Conservation (phyloP, 306 rosid species). For the Heteromeles arbutifolia region DNA sequence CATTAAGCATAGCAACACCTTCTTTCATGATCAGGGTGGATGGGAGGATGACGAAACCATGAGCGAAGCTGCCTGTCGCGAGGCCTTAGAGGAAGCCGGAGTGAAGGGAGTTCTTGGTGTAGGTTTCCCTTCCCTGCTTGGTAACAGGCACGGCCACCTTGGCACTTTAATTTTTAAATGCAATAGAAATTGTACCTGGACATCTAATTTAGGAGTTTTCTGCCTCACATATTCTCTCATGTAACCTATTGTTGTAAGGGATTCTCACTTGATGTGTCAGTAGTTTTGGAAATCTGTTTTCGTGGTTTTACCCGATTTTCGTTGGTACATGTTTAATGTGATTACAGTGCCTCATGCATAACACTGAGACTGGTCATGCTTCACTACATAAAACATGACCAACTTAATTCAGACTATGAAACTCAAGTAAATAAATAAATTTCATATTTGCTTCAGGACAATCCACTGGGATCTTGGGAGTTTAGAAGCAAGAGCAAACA, state of each 20-base stretch:
- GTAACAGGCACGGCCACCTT: constrained; percentile 14
- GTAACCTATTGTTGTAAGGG: background rate
- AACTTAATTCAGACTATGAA: background rate
- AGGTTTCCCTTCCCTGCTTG: constrained; percentile 18
- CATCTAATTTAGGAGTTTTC: background rate
- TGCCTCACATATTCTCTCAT: background rate
- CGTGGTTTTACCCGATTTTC: background rate
- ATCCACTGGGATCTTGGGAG: constrained; percentile 28
- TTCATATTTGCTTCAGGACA: constrained; percentile 21
- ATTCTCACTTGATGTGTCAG: background rate
- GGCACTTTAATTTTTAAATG: background rate
- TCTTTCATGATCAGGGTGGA: constrained; percentile 29
- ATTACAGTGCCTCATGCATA: background rate
- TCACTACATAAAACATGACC: background rate
- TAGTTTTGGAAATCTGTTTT: background rate
- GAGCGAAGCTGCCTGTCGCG: constrained; percentile 30
- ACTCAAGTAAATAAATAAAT: background rate
- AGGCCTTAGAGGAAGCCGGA: constrained; percentile 37
- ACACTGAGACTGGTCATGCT: background rate
- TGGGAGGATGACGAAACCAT: constrained; percentile 33
- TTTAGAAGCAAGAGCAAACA: constrained; percentile 34
- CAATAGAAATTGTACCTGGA: background rate
- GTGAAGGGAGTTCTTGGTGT: constrained; percentile 28
- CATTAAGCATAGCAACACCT: background rate
- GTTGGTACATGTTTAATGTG: background rate